Evolutionary conservation across 257 asterid genomes (phyloP), one percentile per base, ranked within the genome.

Genomic region (Rauvolfia tetraphylla): DNA sequence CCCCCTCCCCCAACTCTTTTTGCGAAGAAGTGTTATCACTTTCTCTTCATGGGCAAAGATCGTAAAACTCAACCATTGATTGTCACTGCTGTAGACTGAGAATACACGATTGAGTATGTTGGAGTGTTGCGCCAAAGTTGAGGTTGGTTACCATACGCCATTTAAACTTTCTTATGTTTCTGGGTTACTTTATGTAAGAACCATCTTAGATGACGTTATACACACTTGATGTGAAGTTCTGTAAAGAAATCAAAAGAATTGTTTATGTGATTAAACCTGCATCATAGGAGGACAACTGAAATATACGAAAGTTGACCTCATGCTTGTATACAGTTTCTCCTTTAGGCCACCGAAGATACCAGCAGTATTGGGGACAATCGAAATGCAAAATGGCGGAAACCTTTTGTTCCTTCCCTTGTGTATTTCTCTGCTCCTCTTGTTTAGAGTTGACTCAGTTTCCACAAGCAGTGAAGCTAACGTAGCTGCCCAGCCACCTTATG

Each of bases 401-500:
- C 15, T 71, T 48, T 3, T 25, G 1, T 27, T 48, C 58, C 15
- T 48, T 65, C 15, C 70, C 3, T 15, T 33, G 29, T 71, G 61
- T 53, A 34, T 48, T 31, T 44, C 15, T 22, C 44, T 27, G 15
- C 15, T 36, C 44, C 42, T 71, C 33, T 13, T 71, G 15, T 31
- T 1, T 33, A 27, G 39, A 15, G 27, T 5, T 65, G 62, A 49
- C 12, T 25, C 61, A 10, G 75, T 27, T 27, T 63, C 65, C 46
- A 58, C 77, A 20, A 58, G 39, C n/a, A 53, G 44, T 63, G 83
- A 12, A 74, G 54, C 11, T 12, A 46, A 36, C 36, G 56, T 11
- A 41, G 4, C 70, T 41, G 18, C 31, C 53, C 61, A 20, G 61
- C 29, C 29, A 11, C 27, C 67, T 27, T 25, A 76, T 3, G 58